Evolutionary conservation across 2,329 filamentous ascomycete species (phyloP), one percentile per base, ranked within the genome.

Genomic region (Exutisphaerella laricina): DNA sequence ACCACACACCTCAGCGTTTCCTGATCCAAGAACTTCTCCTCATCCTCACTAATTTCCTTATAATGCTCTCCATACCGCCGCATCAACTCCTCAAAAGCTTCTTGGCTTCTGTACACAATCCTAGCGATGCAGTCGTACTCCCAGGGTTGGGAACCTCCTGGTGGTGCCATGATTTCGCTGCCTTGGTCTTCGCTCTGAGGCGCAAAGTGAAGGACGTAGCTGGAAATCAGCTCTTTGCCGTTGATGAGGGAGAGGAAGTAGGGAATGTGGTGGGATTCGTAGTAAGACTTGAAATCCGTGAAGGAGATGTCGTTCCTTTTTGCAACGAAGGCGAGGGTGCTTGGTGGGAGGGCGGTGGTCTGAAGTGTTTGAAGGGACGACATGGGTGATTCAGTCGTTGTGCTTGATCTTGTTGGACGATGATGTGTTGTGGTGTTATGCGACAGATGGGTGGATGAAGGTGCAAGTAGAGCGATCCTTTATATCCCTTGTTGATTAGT

Each of bases 21-120:
- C 20, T 35, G 17, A 35, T 35, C 33, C n/a, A 35, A 17, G 23
- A 35, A 35, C 33, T 14, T 35, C 18, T 9, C 20, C 33, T 35
- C 33, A 23, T 35, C 33, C 18, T 12, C 33, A 17, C 16, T 10
- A 23, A 35, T 35, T 20, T 4, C 20, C 33, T 35, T n/a, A 23
- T 35, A 35, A 35, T 23, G 12, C 12, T 35, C 33, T 20, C 4
- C 33, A 23, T 35, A 23, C 33, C 14, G 21, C 33, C 23, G 18
- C 10, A 14, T 5, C 33, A 35, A n/a, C 33, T 21, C 20, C 33
- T 35, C 33, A 35, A 12, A 35, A 35, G 17, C 20, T 20, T 21
- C 33, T 14, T 35, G 33, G 20, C n/a, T 14, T 14, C 23, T 35
- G 4, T 35, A 35, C 8, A 35, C 33, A 8, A 35, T 14, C 10